Conservation (phyloP, 2,329 filamentous ascomycete genomes). For the Colletotrichum orbiculare region DNA sequence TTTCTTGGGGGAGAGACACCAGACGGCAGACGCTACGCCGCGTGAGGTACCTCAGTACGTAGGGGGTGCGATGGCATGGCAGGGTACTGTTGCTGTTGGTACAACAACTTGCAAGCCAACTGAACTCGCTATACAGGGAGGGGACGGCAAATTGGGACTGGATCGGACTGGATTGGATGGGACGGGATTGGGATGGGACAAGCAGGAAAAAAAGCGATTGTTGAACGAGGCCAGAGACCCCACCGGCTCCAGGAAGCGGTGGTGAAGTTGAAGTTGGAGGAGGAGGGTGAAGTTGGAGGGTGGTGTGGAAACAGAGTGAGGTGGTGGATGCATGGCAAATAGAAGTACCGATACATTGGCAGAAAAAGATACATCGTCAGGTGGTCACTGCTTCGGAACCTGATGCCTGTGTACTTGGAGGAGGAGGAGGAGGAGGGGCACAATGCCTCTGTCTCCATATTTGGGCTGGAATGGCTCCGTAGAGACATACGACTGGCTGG, state of each 20-base stretch:
- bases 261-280: constrained; percentile 17
- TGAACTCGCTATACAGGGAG: too few species aligned
- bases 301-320: not conserved
- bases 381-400: too few species aligned
- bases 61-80: too few species aligned
- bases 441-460: too few species aligned
- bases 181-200: constrained; percentile 27
- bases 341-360: constrained; percentile 18
- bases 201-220: constrained; percentile 37
- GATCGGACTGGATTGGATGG: constrained; percentile 30
- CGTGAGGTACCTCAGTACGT: too few species aligned
- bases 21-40: not conserved
- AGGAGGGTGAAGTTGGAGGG: constrained; percentile 9
- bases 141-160: not conserved
- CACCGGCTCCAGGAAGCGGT: constrained; percentile 35
- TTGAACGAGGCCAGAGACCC: constrained; percentile 38
- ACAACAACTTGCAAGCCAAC: too few species aligned
- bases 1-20: constrained; percentile 35
- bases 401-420: too few species aligned
- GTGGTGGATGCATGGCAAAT: too few species aligned
- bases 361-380: constrained; percentile 8
- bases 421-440: too few species aligned
- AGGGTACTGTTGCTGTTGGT: too few species aligned
- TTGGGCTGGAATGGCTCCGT: not conserved
- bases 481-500: constrained; percentile 31